Conservation (phyloP, 257 asterid genomes). For the Solanum pinnatisectum region DNA sequence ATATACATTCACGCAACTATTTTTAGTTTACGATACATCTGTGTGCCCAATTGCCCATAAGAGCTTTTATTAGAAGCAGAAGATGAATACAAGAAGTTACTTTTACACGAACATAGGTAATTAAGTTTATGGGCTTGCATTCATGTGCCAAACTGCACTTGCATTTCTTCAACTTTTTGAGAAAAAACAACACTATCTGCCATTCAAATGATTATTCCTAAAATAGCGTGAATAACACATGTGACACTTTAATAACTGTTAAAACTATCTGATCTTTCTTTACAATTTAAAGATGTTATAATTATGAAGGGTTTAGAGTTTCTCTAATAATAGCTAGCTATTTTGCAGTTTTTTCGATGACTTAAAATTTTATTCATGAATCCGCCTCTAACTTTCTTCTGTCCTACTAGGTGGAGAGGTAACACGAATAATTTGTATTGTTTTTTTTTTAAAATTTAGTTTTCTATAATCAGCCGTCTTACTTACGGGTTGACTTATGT, state of each 20-base stretch:
- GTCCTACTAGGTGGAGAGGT: neutral
- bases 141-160: neutral
- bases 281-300: neutral
- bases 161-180: neutral
- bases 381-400: neutral
- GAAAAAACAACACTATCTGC: neutral
- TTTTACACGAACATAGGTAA: neutral
- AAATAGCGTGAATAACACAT: neutral
- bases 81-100: neutral
- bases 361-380: neutral
- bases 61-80: neutral
- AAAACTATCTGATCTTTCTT: neutral
- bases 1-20: too few species aligned
- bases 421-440: neutral
- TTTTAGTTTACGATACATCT: neutral
- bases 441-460: neutral
- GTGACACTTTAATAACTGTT: neutral
- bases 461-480: neutral
- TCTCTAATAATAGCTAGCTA: neutral
- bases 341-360: neutral
- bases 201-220: neutral
- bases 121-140: neutral
- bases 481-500: neutral
- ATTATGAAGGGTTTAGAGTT: neutral
- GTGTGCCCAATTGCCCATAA: neutral